phyloP scores from a whole-genome alignment of 2,329 filamentous ascomycete genomes.

The Fusarium transvaalense region DNA sequence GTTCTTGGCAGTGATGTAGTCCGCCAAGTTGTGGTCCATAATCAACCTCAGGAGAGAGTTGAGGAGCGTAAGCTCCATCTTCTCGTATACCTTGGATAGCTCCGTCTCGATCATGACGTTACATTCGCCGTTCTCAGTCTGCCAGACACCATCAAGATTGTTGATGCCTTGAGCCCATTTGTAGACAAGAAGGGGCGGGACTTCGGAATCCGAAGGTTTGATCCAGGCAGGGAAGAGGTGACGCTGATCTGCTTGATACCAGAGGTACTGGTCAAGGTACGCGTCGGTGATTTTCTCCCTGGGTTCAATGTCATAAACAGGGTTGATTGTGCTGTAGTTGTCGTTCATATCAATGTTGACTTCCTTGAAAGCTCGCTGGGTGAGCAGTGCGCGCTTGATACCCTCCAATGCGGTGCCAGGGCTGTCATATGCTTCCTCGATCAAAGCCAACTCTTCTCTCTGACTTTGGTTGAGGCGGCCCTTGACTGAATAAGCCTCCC shows the following conservation, averaged over 20 bases:
- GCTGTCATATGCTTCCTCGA: slow-evolving; percentile 98
- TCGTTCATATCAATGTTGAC: slow-evolving; percentile 99
- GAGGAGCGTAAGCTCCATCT: slow-evolving; percentile 95
- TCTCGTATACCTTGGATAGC: slow-evolving; percentile 99
- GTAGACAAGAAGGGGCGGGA: slow-evolving; percentile 92
- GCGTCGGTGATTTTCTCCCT: slow-evolving; percentile 99
- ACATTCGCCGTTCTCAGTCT: slow-evolving; percentile 92
- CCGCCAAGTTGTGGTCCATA: slow-evolving; percentile 99
- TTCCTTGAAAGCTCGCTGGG: slow-evolving; percentile 98
- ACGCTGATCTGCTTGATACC: slow-evolving; percentile 98
- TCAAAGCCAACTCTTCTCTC: slow-evolving; percentile 94
- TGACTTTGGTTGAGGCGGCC: slow-evolving; percentile 97
- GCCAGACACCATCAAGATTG: slow-evolving; percentile 96
- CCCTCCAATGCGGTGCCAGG: slow-evolving; percentile 94
- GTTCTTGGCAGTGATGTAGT: slow-evolving; percentile 99
- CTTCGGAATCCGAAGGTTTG: slow-evolving; percentile 98
- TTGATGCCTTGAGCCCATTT: slow-evolving; percentile 99
- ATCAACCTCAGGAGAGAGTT: slow-evolving; percentile 94
- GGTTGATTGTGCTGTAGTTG: slow-evolving; percentile 99
- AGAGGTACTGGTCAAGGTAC: slow-evolving; percentile 97
- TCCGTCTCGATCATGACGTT: slow-evolving; percentile 99
- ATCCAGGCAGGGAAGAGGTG: slow-evolving; percentile 99
- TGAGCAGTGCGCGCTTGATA: slow-evolving; percentile 97
- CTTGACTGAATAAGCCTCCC: slow-evolving; percentile 98
- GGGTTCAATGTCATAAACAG: slow-evolving; percentile 97